phyloP scores from a whole-genome alignment of 2,329 filamentous ascomycete species.

The Huntiella moniliformis region DNA sequence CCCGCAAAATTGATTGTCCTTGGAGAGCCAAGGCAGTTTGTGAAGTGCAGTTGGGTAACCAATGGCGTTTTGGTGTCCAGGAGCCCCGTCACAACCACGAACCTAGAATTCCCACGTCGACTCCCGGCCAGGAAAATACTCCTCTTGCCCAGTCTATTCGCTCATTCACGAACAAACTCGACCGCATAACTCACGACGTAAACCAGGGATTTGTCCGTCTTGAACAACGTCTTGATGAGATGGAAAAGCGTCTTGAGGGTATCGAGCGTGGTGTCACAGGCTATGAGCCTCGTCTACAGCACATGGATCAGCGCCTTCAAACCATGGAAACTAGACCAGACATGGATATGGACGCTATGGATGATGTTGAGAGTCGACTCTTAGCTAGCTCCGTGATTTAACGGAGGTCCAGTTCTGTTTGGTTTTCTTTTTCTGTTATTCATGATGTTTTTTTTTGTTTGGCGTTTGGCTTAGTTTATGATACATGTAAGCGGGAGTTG shows the following conservation, averaged over 20 bases:
- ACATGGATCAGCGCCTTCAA: slow-evolving; percentile 24
- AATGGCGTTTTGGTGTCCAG: slow-evolving; percentile 45
- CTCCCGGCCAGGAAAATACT: slow-evolving; percentile 37
- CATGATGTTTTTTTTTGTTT: no score
- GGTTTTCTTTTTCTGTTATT: neutral
- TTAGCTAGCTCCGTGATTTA: slow-evolving; percentile 17
- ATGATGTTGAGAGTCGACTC: slow-evolving; percentile 26
- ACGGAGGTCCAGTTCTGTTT: neutral
- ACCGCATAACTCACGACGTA: slow-evolving; percentile 38
- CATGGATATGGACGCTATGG: slow-evolving; percentile 22
- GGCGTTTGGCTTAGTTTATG: no score
- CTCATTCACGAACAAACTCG: slow-evolving; percentile 39
- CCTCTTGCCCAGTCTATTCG: slow-evolving; percentile 38
- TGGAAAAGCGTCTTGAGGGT: slow-evolving; percentile 36
- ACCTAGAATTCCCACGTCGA: slow-evolving; percentile 33
- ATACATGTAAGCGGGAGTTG: no score
- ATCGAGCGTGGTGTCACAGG: slow-evolving; percentile 28
- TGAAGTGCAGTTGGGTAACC: slow-evolving; percentile 41
- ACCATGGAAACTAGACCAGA: slow-evolving; percentile 19
- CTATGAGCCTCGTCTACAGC: slow-evolving; percentile 27
- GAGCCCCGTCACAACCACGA: slow-evolving; percentile 44
- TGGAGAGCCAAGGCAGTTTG: slow-evolving; percentile 46
- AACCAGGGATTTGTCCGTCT: slow-evolving; percentile 32
- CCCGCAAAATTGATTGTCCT: slow-evolving; percentile 44
- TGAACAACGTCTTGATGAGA: slow-evolving; percentile 29